Evolutionary conservation across 495 filamentous ascomycete species (phyloP).

Genomic region (Penicillium fimorum): DNA sequence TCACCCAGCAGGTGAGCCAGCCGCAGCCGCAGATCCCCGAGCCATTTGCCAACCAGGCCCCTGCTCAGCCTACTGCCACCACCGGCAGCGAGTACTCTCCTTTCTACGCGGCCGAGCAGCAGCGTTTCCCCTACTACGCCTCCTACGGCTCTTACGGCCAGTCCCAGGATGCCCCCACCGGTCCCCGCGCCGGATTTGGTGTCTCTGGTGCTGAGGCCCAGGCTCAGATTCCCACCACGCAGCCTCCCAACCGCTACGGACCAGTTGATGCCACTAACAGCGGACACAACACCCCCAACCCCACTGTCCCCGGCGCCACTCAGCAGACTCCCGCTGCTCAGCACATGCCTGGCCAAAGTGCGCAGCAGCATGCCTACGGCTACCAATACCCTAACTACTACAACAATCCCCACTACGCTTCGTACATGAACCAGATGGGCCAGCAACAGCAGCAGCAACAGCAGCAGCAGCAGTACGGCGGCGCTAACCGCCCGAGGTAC

Average conservation of each 20-base stretch:
- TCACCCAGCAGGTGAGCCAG: slow-evolving; percentile 72
- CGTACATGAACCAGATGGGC: slow-evolving; percentile 71
- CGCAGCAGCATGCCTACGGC: slow-evolving; percentile 52
- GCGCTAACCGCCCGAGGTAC: slow-evolving; percentile 54
- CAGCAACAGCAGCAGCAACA: slow-evolving; percentile 30
- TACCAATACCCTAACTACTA: slow-evolving; percentile 75
- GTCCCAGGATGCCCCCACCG: slow-evolving; percentile 71
- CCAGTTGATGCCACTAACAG: slow-evolving; percentile 75
- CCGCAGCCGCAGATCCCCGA: slow-evolving; percentile 58
- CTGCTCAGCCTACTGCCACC: slow-evolving; percentile 50
- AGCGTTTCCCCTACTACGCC: slow-evolving; percentile 77
- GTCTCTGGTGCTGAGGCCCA: slow-evolving; percentile 68
- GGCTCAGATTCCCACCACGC: slow-evolving; percentile 71
- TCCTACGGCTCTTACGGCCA: slow-evolving; percentile 78
- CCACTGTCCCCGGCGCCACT: slow-evolving; percentile 66
- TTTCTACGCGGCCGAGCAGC: slow-evolving; percentile 83
- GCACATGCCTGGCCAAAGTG: slow-evolving; percentile 58
- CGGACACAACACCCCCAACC: slow-evolving; percentile 86
- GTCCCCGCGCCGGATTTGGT: slow-evolving; percentile 72
- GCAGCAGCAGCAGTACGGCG: slow-evolving; percentile 46
- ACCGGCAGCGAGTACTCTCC: slow-evolving; percentile 78
- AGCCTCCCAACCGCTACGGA: slow-evolving; percentile 66
- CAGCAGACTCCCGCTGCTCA: slow-evolving; percentile 61
- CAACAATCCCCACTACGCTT: slow-evolving; percentile 72
- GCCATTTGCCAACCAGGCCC: slow-evolving; percentile 57